Base-by-base conservation (phyloP, 345 rosid genomes). In the Geranium rotundifolium region DNA sequence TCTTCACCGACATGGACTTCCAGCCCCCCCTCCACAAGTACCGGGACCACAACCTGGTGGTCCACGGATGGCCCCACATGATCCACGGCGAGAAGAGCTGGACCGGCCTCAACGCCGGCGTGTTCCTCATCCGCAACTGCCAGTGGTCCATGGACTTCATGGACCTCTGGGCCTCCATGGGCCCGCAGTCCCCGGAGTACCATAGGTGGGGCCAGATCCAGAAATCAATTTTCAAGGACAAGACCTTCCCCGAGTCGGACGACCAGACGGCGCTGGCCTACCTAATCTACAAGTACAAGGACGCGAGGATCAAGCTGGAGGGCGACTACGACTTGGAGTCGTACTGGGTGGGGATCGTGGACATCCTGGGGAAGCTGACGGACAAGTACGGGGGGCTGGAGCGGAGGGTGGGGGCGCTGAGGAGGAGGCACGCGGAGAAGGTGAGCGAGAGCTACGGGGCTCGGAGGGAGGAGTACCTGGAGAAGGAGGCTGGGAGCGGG, bases 131-230 rank as follows among this genome's bases (percentile, higher is more conserved):
- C 34, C 76, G 99, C 9, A 93, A 90, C 66, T 90, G 99, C 69
- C 99, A 90, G 70, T 93, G 99, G 99, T 93, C 97, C 8, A 81
- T 93, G 95, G 97, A 93, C 54, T 83, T 93, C 46, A 77, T 93
- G 66, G 83, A 84, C 29, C 72, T 65, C 18, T 92, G 99, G 99
- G 81, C 87, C 50, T 58, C 67, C 1, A 83, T 80, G 85, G 97
- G 99, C 13, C 97, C 99, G 4, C 78, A 83, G 37, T 54, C 79
- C 19, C 60, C 78, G 0, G 96, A 90, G 14, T 82, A 66, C 68
- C 17, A 19, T 0, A 81, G 79, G 12, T 93, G 97, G 97, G 99
- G 96, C n/a, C 31, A 52, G 54, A 77, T 86, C 72, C 86, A 81
- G 72, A 81, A 85, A 67, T 75, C 87, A n/a, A 67, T 80, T 19